Evolutionary conservation across 306 rosid genomes (phyloP), one percentile per base, ranked within the genome.

Genomic region (Cucurbita ficifolia): DNA sequence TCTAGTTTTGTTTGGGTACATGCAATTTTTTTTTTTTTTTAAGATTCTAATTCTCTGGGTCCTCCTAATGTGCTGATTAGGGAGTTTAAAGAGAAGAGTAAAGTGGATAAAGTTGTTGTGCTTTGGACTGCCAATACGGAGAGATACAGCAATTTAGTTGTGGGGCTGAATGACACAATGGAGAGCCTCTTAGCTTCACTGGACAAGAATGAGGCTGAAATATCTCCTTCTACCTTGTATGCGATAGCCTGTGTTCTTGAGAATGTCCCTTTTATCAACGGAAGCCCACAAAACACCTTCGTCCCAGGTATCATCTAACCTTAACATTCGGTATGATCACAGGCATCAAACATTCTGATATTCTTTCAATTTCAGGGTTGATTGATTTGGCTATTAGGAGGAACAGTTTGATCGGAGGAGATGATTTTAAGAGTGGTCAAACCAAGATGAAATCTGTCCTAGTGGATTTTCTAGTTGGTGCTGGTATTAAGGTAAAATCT

Each of bases 61-160:
- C 68, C n/a, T 72, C 65, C 24, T 71, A 19, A 76, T 38, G 72
- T 74, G 42, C 5, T 19, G 19, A 22, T 45, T 77, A 94, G 99
- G 87, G 96, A 84, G 59, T 94, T 94, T 80, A 94, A 94, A 87
- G 90, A 89, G 89, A 81, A 86, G 49, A 89, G 19, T 77, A 89
- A 89, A 64, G 97, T 89, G 70, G 99, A 94, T 71, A 89, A 42
- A 86, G 95, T 94, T 10, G 97, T 94, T 45, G 99, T 94, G 54
- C 92, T 94, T 16, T 94, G 99, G 99, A 94, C 99, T 49, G 99
- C 99, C 24, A 90, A 94, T 88, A 94, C 99, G 8, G 99, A 94
- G 85, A 87, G 99, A 84, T 94, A 91, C 76, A 91, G 99, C 43
- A 86, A 86, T 77, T 85, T 93, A 61, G 78, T 83, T 29, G 94